phyloP scores from a whole-genome alignment of 495 filamentous ascomycete genomes.

The Haplographium delicatum region DNA sequence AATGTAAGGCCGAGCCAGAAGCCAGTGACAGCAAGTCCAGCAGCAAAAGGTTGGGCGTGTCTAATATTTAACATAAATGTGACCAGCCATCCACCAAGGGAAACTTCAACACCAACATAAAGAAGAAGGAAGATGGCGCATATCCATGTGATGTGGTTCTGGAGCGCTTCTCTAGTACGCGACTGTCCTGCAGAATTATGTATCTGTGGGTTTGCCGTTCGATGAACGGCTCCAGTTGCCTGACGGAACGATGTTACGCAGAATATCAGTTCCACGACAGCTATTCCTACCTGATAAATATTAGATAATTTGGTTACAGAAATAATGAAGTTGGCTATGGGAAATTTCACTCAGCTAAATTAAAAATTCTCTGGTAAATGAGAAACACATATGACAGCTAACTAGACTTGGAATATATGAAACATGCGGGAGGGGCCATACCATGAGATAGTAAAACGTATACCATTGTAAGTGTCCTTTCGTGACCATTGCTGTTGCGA shows the following conservation, averaged over 20 bases:
- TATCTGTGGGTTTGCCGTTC: conserved; percentile 41
- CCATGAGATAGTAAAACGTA: conserved; percentile 58
- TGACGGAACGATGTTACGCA: conserved; percentile 60
- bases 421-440: conserved; percentile 3
- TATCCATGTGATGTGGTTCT: conserved; percentile 64
- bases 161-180: conserved; percentile 52
- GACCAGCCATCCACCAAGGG: conserved; percentile 82
- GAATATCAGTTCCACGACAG: conserved; percentile 53
- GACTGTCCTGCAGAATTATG: conserved; percentile 27
- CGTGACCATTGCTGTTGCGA: conserved; percentile 69
- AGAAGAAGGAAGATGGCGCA: conserved; percentile 69
- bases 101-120: conserved; percentile 84
- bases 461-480: conserved; percentile 54
- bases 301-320: background rate
- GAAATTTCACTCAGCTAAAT: background rate
- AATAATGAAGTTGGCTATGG: background rate
- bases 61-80: conserved; percentile 79
- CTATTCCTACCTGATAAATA: conserved; percentile 49
- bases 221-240: conserved; percentile 57
- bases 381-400: too few relatives aligned
- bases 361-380: too few relatives aligned
- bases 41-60: conserved; percentile 59
- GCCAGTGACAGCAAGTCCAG: conserved; percentile 74
- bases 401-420: too few relatives aligned
- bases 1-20: conserved; percentile 83